Percentiles rank a stretch among this genome's conserved stretches.
phyloP scores from a whole-genome alignment of 2,329 filamentous ascomycete genomes.

The Claviceps pusilla region DNA sequence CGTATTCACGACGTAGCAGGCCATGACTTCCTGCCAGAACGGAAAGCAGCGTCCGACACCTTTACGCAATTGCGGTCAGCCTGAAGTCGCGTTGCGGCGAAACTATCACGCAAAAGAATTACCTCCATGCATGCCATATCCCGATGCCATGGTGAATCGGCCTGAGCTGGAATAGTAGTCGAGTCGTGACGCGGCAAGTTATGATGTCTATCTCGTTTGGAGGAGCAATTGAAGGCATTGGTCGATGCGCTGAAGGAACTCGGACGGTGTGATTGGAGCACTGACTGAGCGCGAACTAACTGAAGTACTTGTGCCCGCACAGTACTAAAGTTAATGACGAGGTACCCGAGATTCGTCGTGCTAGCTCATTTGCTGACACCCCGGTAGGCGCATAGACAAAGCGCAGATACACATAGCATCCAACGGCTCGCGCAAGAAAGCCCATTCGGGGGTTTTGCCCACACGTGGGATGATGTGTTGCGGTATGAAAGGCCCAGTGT shows the following conservation, averaged over 20 bases:
- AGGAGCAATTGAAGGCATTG: background rate
- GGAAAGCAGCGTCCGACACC: slow-evolving; percentile 76
- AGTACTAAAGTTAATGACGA: background rate
- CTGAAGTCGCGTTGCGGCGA: background rate
- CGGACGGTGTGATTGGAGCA: background rate
- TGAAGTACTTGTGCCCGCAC: background rate
- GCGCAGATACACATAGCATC: background rate
- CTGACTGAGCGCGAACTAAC: background rate
- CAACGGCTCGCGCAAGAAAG: background rate
- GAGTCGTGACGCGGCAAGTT: background rate
- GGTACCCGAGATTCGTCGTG: background rate
- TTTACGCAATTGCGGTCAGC: slow-evolving; percentile 19
- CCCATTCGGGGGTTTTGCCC: background rate
- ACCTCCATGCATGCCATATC: slow-evolving; percentile 72
- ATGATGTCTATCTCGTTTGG: background rate
- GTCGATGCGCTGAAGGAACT: background rate
- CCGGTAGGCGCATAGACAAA: background rate
- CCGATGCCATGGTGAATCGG: slow-evolving; percentile 53
- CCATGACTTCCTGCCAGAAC: slow-evolving; percentile 98
- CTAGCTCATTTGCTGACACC: background rate
- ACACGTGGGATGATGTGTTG: background rate
- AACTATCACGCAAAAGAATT: slow-evolving; percentile 17
- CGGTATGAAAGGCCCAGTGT: background rate
- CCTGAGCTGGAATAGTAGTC: background rate
- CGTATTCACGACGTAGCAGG: slow-evolving; percentile 94